These are phyloP conservation scores for Aspergillus spinulosporus DNA, from an alignment of 2,329 filamentous ascomycete species.

Conservation along the genomic window DNA sequence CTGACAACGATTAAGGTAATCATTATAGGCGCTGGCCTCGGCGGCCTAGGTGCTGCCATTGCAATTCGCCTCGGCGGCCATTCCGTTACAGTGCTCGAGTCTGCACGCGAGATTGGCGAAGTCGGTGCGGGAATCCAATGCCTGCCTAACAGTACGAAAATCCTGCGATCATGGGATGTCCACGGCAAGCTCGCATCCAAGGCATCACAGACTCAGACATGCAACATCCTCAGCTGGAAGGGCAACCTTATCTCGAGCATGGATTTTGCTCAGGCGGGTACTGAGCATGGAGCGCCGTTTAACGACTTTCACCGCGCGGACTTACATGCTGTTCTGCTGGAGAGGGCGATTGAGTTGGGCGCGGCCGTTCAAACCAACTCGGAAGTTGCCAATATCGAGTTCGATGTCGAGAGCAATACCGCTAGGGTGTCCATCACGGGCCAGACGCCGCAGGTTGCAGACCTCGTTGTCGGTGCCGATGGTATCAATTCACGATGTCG, in stretches of 20 bases:
- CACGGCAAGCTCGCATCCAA: background rate
- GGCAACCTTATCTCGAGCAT: conserved; percentile 6
- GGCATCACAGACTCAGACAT: conserved; percentile 7
- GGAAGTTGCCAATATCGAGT: background rate
- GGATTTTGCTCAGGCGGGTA: conserved; percentile 1
- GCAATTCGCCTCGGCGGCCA: conserved; percentile 25
- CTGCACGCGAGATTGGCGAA: conserved; percentile 24
- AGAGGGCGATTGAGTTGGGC: conserved; percentile 1
- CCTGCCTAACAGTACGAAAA: conserved; percentile 24
- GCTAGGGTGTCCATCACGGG: background rate
- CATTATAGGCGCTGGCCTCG: conserved; percentile 21
- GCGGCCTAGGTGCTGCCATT: conserved; percentile 22
- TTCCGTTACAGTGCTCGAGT: conserved; percentile 25
- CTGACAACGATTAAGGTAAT: conserved; percentile 5
- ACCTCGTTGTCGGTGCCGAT: conserved; percentile 22
- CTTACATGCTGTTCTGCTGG: conserved; percentile 1
- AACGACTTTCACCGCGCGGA: conserved; percentile 13
- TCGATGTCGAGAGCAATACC: background rate
- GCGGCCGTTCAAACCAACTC: background rate
- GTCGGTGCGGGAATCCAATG: conserved; percentile 31
- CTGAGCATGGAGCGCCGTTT: conserved; percentile 8
- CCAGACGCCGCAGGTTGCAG: conserved; percentile 1
- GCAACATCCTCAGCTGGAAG: conserved; percentile 13
- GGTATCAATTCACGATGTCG: conserved; percentile 28
- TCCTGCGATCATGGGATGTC: conserved; percentile 14